Conservation (phyloP, 2,329 filamentous ascomycete species). For the Monosporascus sp. region DNA sequence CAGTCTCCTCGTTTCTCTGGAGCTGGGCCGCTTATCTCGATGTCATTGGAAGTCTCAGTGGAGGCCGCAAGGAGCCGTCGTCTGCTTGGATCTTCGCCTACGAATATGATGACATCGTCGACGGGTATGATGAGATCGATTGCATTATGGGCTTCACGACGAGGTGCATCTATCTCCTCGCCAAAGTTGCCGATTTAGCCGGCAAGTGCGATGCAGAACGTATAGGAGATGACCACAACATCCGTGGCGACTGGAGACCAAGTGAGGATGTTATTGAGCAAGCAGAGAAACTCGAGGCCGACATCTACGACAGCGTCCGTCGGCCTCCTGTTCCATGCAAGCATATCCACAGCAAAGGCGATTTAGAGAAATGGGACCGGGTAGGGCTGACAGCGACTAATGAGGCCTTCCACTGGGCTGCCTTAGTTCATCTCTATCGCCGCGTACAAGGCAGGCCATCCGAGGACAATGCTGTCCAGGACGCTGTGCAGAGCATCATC, state of each 20-base stretch:
- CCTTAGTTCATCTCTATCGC: constrained; percentile 68
- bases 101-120: constrained; percentile 42
- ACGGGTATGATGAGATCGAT: constrained; percentile 64
- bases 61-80: constrained; percentile 48
- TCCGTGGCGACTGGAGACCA: constrained; percentile 53
- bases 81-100: constrained; percentile 46
- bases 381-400: constrained; percentile 67
- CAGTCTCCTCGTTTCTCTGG: constrained; percentile 67
- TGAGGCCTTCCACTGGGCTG: constrained; percentile 74
- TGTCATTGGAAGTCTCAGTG: constrained; percentile 67
- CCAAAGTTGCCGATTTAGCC: constrained; percentile 66
- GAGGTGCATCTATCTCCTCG: constrained; percentile 63
- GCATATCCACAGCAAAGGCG: constrained; percentile 41
- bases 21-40: constrained; percentile 84
- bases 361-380: constrained; percentile 52
- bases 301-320: constrained; percentile 53
- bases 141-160: constrained; percentile 77
- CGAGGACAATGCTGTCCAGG: constrained; percentile 54
- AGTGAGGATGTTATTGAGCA: constrained; percentile 44
- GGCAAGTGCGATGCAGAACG: constrained; percentile 62
- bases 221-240: constrained; percentile 46
- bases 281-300: constrained; percentile 54
- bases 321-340: constrained; percentile 36
- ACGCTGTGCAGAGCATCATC: constrained; percentile 58
- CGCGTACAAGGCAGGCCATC: constrained; percentile 61